Percentiles rank a stretch among this genome's conserved stretches.
Evolutionary conservation across 352 stramenopile genomes (phyloP).

Genomic region (Globisporangium nunn): DNA sequence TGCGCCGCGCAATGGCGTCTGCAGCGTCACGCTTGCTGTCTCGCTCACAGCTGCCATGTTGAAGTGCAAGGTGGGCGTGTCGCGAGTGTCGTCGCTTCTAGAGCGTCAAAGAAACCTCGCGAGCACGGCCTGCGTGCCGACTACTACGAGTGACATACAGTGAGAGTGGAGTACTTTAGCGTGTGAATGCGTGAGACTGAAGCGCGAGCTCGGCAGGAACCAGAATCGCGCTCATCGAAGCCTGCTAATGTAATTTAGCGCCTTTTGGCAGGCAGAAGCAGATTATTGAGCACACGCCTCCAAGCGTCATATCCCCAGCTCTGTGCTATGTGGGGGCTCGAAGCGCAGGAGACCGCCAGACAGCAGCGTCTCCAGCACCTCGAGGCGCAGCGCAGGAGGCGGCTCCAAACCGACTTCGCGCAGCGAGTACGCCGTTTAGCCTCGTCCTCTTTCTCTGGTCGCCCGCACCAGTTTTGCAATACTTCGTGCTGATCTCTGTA

Average conservation of each 20-base stretch:
- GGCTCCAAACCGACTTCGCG: background rate
- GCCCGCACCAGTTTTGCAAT: too few species aligned
- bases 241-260: too few species aligned
- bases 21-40: background rate
- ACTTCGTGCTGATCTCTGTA: background rate
- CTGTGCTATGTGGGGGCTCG: constrained; percentile 7
- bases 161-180: too few species aligned
- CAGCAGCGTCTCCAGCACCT: constrained; percentile 2
- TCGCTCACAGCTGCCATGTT: background rate
- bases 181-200: too few species aligned
- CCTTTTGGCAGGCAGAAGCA: too few species aligned
- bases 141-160: too few species aligned
- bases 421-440: background rate
- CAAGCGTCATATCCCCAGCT: background rate
- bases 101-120: too few species aligned
- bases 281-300: background rate
- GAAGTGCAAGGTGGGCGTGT: background rate
- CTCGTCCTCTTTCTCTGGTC: background rate
- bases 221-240: too few species aligned
- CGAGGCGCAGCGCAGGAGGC: background rate
- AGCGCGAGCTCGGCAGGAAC: too few species aligned
- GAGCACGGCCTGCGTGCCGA: too few species aligned
- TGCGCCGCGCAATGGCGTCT: background rate
- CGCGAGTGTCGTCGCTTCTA: too few species aligned
- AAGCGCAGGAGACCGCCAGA: constrained; percentile 1